phyloP scores from a whole-genome alignment of 2,329 filamentous ascomycete genomes.

The Colletotrichum lupini region DNA sequence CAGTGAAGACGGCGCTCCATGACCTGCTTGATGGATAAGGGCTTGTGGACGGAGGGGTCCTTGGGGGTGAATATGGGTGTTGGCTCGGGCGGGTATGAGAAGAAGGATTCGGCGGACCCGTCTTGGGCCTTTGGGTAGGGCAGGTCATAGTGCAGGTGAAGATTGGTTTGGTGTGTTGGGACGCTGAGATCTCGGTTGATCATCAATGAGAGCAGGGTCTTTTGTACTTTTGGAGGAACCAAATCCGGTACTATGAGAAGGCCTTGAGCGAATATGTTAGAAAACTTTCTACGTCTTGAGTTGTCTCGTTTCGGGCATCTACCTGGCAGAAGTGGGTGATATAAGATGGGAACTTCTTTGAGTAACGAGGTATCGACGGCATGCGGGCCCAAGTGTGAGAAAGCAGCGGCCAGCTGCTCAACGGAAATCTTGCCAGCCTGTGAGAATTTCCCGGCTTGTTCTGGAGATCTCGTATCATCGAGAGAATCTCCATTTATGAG shows the following conservation, averaged over 20 bases:
- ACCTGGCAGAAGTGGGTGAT: slow-evolving; percentile 77
- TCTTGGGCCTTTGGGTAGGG: slow-evolving; percentile 59
- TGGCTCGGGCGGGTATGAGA: slow-evolving; percentile 59
- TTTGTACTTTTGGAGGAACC: slow-evolving; percentile 76
- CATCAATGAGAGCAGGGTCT: slow-evolving; percentile 75
- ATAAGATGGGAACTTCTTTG: slow-evolving; percentile 64
- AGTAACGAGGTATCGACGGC: slow-evolving; percentile 43
- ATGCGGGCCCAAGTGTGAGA: slow-evolving; percentile 52
- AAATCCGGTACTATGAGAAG: slow-evolving; percentile 82
- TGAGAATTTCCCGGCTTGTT: slow-evolving; percentile 56
- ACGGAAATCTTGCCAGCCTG: slow-evolving; percentile 55
- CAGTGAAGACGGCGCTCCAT: slow-evolving; percentile 87
- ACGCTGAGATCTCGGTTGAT: slow-evolving; percentile 82
- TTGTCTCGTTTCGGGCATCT: slow-evolving; percentile 39
- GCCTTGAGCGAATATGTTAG: slow-evolving; percentile 60
- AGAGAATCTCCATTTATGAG: slow-evolving; percentile 67
- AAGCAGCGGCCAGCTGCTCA: slow-evolving; percentile 55
- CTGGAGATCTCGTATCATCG: slow-evolving; percentile 54
- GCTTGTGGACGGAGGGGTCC: slow-evolving; percentile 78
- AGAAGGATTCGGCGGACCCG: slow-evolving; percentile 58
- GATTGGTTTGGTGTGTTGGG: slow-evolving; percentile 83
- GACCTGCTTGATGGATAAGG: slow-evolving; percentile 75
- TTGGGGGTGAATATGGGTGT: slow-evolving; percentile 73
- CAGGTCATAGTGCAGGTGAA: slow-evolving; percentile 85
- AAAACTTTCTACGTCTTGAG: neutral